These are phyloP conservation scores for Naganishia randhawae DNA, from an alignment of 768 basidiomycete species.

Conservation along the genomic window DNA sequence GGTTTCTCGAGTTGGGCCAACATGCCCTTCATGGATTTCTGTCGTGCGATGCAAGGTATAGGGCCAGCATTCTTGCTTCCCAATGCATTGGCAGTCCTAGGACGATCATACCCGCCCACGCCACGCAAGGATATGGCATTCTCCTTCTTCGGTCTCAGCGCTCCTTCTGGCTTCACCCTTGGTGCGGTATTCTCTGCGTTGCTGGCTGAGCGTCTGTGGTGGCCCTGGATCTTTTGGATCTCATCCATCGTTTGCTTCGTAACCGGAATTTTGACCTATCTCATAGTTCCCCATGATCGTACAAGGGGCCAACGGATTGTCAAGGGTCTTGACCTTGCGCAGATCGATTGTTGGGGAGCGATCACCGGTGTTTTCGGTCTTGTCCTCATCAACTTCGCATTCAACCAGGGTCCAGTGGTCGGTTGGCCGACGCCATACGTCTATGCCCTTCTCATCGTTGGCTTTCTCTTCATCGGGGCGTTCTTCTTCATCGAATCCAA, in stretches of 20 bases:
- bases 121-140: conserved; percentile 35
- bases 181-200: conserved; percentile 34
- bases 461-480: conserved; percentile 27
- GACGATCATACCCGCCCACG: conserved; percentile 35
- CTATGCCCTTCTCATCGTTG: conserved; percentile 35
- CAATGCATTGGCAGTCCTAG: conserved; percentile 38
- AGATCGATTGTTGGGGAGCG: conserved; percentile 35
- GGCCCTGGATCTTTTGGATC: conserved; percentile 38
- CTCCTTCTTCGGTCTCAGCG: conserved; percentile 35
- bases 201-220: conserved; percentile 27
- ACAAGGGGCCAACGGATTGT: conserved; percentile 27
- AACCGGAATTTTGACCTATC: conserved; percentile 26
- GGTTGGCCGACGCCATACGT: conserved; percentile 38
- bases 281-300: conserved; percentile 28
- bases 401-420: conserved; percentile 37
- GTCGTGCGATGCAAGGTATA: conserved; percentile 36
- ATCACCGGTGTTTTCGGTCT: conserved; percentile 33
- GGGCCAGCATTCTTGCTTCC: conserved; percentile 37
- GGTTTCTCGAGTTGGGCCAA: conserved; percentile 5
- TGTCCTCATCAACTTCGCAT: conserved; percentile 40
- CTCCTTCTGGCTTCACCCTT: conserved; percentile 36
- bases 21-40: conserved; percentile 32
- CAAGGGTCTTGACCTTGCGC: background rate
- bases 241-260: conserved; percentile 27
- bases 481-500: conserved; percentile 34